These are phyloP conservation scores for Arthrobotrys entomopaga DNA, from an alignment of 2,329 filamentous ascomycete species.

Conservation along the genomic window DNA sequence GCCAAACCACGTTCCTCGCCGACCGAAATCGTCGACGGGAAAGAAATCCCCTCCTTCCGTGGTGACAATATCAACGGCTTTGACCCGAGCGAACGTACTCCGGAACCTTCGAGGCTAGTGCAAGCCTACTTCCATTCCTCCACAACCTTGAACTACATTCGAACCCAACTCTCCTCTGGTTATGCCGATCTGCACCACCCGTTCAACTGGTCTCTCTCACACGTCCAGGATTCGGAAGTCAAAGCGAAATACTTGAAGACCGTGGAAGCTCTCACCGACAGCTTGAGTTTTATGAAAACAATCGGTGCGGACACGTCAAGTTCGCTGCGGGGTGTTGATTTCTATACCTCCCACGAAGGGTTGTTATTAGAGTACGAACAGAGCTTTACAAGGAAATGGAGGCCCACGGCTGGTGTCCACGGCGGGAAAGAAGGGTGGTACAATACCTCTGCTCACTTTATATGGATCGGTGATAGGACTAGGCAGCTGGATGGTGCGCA, in stretches of 20 bases:
- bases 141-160: constrained; percentile 91
- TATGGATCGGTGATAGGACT: constrained; percentile 98
- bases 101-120: constrained; percentile 85
- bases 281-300: constrained; percentile 91
- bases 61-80: constrained; percentile 97
- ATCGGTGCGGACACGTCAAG: constrained; percentile 87
- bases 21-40: constrained; percentile 81
- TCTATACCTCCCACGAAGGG: constrained; percentile 95
- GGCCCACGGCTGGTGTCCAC: constrained; percentile 66
- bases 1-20: constrained; percentile 93
- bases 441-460: constrained; percentile 93
- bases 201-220: constrained; percentile 92
- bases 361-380: constrained; percentile 95
- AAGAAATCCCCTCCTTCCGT: constrained; percentile 86
- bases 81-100: constrained; percentile 75
- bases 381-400: constrained; percentile 79
- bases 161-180: constrained; percentile 82
- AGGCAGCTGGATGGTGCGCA: constrained; percentile 92
- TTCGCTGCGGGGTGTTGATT: constrained; percentile 87
- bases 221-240: constrained; percentile 83
- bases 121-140: constrained; percentile 96
- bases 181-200: constrained; percentile 94
- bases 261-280: constrained; percentile 86
- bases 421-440: constrained; percentile 70
- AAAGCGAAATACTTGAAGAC: constrained; percentile 87